Percentiles rank a stretch among this genome's conserved stretches.
These are phyloP conservation scores for Pythium rhizo-oryzae DNA, from an alignment of 352 stramenopile genomes.

Conservation along the genomic window DNA sequence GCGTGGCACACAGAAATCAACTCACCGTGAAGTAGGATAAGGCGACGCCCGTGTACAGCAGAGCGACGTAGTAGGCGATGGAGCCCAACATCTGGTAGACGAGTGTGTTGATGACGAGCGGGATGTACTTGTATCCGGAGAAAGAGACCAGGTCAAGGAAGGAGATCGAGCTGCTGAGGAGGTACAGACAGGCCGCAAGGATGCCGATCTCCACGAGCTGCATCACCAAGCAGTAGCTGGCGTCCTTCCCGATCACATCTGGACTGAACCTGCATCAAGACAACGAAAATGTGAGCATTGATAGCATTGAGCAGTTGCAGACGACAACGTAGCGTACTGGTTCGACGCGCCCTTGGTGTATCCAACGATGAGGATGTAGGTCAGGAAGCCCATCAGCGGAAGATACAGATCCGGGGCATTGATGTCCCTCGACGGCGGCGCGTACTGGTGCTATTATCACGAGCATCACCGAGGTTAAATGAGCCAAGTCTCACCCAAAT, in stretches of 20 bases:
- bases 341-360: conserved; percentile 95
- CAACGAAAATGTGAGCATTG: conserved; percentile 3
- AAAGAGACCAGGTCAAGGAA: conserved; percentile 97
- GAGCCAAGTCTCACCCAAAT: not conserved
- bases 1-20: not conserved
- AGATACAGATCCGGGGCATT: conserved; percentile 99
- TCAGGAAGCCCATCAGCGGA: conserved; percentile 98
- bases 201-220: conserved; percentile 93
- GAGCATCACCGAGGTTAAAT: not conserved
- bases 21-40: conserved; percentile 95
- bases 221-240: conserved; percentile 91
- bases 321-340: conserved; percentile 52
- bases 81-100: conserved; percentile 85
- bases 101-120: conserved; percentile 95
- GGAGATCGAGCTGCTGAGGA: conserved; percentile 92
- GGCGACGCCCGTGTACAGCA: conserved; percentile 93
- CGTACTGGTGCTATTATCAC: conserved; percentile 62
- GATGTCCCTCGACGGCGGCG: conserved; percentile 93
- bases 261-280: conserved; percentile 91
- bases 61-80: conserved; percentile 91
- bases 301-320: not conserved
- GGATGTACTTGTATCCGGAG: conserved; percentile 99
- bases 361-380: conserved; percentile 97
- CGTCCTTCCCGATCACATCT: conserved; percentile 95
- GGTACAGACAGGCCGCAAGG: conserved; percentile 94